phyloP scores from a whole-genome alignment of 495 filamentous ascomycete genomes.

The Xylaria curta region DNA sequence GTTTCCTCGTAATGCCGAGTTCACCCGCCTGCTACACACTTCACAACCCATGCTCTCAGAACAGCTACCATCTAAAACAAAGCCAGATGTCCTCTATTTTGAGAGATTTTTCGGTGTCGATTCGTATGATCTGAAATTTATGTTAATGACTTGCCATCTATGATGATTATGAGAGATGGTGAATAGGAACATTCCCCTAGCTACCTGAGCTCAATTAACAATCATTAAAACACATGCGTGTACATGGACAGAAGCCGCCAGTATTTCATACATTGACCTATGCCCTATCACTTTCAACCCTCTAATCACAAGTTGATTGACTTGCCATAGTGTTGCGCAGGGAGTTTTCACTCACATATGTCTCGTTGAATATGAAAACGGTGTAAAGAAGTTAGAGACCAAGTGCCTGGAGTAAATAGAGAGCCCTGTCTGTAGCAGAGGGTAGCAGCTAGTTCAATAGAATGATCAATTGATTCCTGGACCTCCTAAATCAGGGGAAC shows the following conservation, averaged over 20 bases:
- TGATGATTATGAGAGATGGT: not conserved
- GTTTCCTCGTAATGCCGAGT: not conserved
- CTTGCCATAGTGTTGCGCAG: not conserved
- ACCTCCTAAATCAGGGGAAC: too few relatives aligned
- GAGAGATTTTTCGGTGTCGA: not conserved
- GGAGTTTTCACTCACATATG: not conserved
- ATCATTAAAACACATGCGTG: not conserved
- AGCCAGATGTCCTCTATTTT: not conserved
- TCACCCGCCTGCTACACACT: not conserved
- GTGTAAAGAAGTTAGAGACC: not conserved
- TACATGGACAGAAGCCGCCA: not conserved
- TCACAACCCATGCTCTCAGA: not conserved
- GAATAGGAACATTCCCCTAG: not conserved
- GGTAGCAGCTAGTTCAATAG: too few relatives aligned
- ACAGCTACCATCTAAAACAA: not conserved
- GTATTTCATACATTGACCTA: not conserved
- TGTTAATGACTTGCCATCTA: not conserved
- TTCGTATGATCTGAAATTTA: not conserved
- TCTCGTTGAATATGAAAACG: not conserved
- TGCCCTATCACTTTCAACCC: not conserved
- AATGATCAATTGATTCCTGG: too few relatives aligned
- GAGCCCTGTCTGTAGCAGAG: too few relatives aligned
- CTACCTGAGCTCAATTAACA: not conserved
- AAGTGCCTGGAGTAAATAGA: too few relatives aligned
- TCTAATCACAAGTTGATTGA: not conserved